Evolutionary conservation across 176 grass and related monocot genomes (phyloP), one percentile per base, ranked within the genome.

Genomic region (Musa itinerans): DNA sequence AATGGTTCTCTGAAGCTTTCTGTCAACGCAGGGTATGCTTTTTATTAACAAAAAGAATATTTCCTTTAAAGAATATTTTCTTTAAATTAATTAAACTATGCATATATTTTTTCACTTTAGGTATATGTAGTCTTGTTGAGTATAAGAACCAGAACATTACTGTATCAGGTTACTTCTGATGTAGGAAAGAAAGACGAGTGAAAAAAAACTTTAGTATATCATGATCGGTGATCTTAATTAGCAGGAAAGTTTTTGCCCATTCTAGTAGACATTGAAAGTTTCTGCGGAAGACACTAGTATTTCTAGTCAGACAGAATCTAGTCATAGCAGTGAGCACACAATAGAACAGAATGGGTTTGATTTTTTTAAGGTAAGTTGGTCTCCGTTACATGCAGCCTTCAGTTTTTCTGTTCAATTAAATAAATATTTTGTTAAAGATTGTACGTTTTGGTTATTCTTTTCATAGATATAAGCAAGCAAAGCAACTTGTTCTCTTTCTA

Each of bases 1-100:
- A 91, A 61, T 87, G 95, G 86, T 80, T 78, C 84, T 78, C 82
- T 94, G 66, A 93, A 89, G 84, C 83, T 94, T 49, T 83, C 86
- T 77, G 85, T 89, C 52, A 29, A 81, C 53, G 55, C 82, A 58
- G 95, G 95, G 95, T 99, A 93, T 85, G 52, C 11, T 20, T 82
- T 78, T 74, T 65, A 55, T 76, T 53, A 11, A 43, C 14, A 34
- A 74, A 56, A 59, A 19, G 25, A 20, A 9, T 21, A 5, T 66
- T 66, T 24, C 27, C 23, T 29, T 12, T 68, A 43, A 43, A 43
- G 34, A 43, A 43, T 43, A 43, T 43, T 29, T 29, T 20, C 9
- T 25, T 64, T 25, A 11, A 24, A 2, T 13, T 26, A 12, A 65
- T 9, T 10, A 10, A 65, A 65, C 14, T 11, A 20, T 65, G 23